Conservation (phyloP, 2,329 filamentous ascomycete species). For the Aphanocladium album region DNA sequence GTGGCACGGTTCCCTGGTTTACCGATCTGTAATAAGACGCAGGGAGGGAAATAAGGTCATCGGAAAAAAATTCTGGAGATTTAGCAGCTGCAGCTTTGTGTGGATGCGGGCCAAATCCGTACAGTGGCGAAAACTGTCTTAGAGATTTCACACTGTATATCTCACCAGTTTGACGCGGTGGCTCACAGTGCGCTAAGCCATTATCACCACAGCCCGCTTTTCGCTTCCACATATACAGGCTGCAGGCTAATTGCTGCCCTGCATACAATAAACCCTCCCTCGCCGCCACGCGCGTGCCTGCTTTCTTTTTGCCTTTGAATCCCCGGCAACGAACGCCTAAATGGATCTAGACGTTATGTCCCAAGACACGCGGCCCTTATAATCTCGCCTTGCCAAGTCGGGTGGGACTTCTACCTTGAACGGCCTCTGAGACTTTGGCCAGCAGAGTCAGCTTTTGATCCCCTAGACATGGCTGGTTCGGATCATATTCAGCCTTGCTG, state of each 20-base stretch:
- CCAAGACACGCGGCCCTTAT: conserved; percentile 10
- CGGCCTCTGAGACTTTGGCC: not conserved
- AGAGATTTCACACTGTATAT: not conserved
- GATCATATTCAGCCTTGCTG: not conserved
- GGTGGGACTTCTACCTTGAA: not conserved
- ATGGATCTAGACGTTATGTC: not conserved
- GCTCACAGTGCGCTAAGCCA: conserved; percentile 3
- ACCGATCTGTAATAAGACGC: conserved; percentile 3
- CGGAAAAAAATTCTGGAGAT: conserved; percentile 5
- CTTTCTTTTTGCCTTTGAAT: conserved; percentile 7
- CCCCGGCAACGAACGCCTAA: not conserved
- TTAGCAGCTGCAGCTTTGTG: conserved; percentile 7
- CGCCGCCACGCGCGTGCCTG: not conserved
- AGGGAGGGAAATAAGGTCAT: conserved; percentile 8
- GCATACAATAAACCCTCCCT: conserved; percentile 6
- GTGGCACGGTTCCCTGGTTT: not conserved
- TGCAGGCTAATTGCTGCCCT: conserved; percentile 1
- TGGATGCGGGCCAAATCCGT: conserved; percentile 8
- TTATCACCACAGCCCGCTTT: conserved; percentile 1
- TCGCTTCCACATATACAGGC: not conserved
- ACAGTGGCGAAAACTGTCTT: not conserved
- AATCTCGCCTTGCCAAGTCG: not conserved
- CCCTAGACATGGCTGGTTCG: not conserved
- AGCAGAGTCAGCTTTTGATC: not conserved
- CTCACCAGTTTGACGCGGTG: not conserved